Base-by-base conservation (phyloP, 2,329 filamentous ascomycete species). In the Aureobasidium sp. region DNA sequence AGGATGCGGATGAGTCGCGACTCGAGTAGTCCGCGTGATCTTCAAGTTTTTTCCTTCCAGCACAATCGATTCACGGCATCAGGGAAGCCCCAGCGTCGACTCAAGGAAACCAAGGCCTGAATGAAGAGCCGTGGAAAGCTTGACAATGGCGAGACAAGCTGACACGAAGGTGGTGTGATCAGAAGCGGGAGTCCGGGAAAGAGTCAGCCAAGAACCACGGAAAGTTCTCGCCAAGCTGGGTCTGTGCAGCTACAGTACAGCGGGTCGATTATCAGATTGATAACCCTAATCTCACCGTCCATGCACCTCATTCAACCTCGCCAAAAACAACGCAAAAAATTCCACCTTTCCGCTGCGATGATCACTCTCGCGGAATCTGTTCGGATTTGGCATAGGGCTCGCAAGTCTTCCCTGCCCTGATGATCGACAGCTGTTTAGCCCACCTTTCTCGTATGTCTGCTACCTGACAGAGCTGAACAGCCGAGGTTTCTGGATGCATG, bases 181-280 rank as follows among this genome's bases (percentile, higher is more conserved):
- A 42, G 25, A 16, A 42, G 39, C 39, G 39, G 19, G 19, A 42
- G 39, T 8, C 29, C 25, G 39, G 14, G 24, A n/a, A 34, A n/a
- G 14, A n/a, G 7, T 10, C 21, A 41, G 38, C 38, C 38, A 41
- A 41, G 27, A 12, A 5, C 25, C 22, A 22, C 38, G 38, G 22
- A 21, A 41, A 12, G 34, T 45, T 34, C 17, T 37, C 19, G 44
- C 44, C 44, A 48, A 48, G 44, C 3, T 14, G 14, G 27, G 6
- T 4, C 29, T 12, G 17, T 22, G 29, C 41, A 16, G 11, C 14
- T 35, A 8, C 11, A n/a, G 24, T 2, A 21, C 3, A 16, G 44
- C 44, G 30, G 44, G 44, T 35, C 21, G 50, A 53, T 53, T 53
- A 45, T 53, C 39, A 53, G 50, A 53, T 53, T 35, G 50, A 53